Percentiles rank a stretch among this genome's conserved stretches.
Conservation (phyloP, 139 green algal species). For the Picochlorum sp. region DNA sequence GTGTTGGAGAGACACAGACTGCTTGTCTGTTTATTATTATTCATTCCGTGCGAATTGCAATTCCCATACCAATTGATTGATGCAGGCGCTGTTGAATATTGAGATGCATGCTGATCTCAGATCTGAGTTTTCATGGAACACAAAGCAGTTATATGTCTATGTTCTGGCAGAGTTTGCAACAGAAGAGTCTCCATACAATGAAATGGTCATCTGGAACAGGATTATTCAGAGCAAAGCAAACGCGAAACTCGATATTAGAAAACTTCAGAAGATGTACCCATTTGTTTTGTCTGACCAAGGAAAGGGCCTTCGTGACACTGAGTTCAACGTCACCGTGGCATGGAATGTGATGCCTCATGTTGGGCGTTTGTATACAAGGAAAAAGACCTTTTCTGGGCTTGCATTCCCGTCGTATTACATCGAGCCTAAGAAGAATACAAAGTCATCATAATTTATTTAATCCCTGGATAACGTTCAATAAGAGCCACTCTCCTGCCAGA, state of each 20-base stretch:
- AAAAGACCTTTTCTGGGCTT: conserved; percentile 3
- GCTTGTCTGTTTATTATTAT: background rate
- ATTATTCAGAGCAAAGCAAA: conserved; percentile 54
- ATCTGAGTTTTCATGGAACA: conserved; percentile 78
- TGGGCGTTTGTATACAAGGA: conserved; percentile 25
- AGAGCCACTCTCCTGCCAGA: conserved; percentile 29
- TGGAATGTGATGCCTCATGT: conserved; percentile 81
- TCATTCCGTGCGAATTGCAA: no score
- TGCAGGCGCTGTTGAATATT: conserved; percentile 53
- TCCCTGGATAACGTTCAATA: conserved; percentile 15
- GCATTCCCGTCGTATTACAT: conserved; percentile 21
- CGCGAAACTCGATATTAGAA: conserved; percentile 32
- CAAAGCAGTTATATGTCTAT: conserved; percentile 76
- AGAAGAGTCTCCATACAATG: conserved; percentile 39
- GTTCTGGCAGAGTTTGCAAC: conserved; percentile 48
- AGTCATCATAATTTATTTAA: background rate
- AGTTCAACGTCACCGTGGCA: conserved; percentile 66
- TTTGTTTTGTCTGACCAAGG: conserved; percentile 66
- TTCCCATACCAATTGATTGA: no score
- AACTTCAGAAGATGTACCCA: conserved; percentile 55
- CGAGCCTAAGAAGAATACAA: background rate
- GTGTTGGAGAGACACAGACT: background rate
- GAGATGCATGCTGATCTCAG: conserved; percentile 58
- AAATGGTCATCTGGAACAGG: conserved; percentile 71
- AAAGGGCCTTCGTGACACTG: conserved; percentile 30